A percentile compares a stretch with the other conserved stretches of the same genome.
phyloP scores from a whole-genome alignment of 2,329 filamentous ascomycete genomes.

The Colletotrichum ledebouriae region DNA sequence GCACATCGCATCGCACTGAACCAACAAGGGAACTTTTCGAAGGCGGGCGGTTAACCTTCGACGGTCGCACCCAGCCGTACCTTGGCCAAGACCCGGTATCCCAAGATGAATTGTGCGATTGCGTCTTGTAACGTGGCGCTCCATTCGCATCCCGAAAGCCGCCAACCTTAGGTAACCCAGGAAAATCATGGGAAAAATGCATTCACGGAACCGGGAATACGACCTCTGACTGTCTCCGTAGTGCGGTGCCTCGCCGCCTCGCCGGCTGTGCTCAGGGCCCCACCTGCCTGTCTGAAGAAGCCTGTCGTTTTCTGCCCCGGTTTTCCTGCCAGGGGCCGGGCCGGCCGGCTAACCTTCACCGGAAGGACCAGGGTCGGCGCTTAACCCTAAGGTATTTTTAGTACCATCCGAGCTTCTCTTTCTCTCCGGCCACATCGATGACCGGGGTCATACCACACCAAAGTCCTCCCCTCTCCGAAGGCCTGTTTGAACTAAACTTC shows the following conservation, averaged over 20 bases:
- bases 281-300: not conserved
- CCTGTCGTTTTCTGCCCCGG: conserved; percentile 13
- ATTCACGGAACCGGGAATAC: no score
- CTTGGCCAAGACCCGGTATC: no score
- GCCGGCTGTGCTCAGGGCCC: conserved; percentile 3
- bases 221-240: not conserved
- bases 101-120: no score
- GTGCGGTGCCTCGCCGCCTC: conserved; percentile 15
- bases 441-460: conserved; percentile 13
- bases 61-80: no score
- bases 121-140: no score
- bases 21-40: no score
- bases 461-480: conserved; percentile 10
- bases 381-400: conserved; percentile 41
- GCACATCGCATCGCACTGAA: no score
- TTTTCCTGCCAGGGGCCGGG: conserved; percentile 26
- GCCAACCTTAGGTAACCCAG: no score
- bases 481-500: conserved; percentile 27
- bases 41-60: no score
- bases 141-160: no score
- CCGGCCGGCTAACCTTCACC: conserved; percentile 22
- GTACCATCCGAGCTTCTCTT: conserved; percentile 11
- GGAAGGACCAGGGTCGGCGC: conserved; percentile 34
- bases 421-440: conserved; percentile 27
- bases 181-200: no score